Evolutionary conservation across 2,329 filamentous ascomycete genomes (phyloP).

Genomic region (Kalmusia sp.): DNA sequence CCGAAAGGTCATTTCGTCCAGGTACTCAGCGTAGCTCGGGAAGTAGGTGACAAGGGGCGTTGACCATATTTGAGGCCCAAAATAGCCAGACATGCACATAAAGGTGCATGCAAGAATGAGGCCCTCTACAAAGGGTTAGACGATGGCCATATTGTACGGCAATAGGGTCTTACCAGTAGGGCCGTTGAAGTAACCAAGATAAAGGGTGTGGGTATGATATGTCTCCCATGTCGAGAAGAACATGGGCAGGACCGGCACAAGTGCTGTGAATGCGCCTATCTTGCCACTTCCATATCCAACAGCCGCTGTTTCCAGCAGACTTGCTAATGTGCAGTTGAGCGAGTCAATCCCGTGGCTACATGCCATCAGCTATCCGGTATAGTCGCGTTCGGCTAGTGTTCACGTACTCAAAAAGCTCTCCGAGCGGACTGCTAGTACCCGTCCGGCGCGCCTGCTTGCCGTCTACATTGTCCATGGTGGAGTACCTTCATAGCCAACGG

Average conservation of each 20-base stretch:
- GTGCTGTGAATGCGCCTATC: conserved; percentile 87
- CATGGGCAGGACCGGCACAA: conserved; percentile 94
- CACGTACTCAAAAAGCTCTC: conserved; percentile 88
- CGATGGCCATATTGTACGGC: not conserved
- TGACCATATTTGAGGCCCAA: conserved; percentile 87
- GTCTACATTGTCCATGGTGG: conserved; percentile 98
- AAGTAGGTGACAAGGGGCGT: conserved; percentile 69
- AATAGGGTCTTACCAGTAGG: conserved; percentile 66
- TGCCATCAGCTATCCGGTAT: conserved; percentile 27
- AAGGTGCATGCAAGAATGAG: conserved; percentile 85
- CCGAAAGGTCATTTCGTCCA: conserved; percentile 79
- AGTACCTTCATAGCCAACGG: conserved; percentile 63
- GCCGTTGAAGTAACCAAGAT: conserved; percentile 95
- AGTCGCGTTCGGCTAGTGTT: conserved; percentile 29
- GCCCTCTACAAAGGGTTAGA: conserved; percentile 66
- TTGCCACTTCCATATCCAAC: conserved; percentile 88
- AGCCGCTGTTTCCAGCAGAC: conserved; percentile 87
- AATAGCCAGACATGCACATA: conserved; percentile 87
- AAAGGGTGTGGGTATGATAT: conserved; percentile 96
- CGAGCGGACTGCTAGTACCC: conserved; percentile 90
- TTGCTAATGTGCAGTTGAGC: conserved; percentile 93
- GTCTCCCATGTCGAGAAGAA: conserved; percentile 99
- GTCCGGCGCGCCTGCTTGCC: conserved; percentile 96
- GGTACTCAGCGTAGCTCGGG: conserved; percentile 51
- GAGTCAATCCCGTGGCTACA: conserved; percentile 91